Base-by-base conservation (phyloP, 345 rosid species). In the Rhodamnia rubescens region DNA sequence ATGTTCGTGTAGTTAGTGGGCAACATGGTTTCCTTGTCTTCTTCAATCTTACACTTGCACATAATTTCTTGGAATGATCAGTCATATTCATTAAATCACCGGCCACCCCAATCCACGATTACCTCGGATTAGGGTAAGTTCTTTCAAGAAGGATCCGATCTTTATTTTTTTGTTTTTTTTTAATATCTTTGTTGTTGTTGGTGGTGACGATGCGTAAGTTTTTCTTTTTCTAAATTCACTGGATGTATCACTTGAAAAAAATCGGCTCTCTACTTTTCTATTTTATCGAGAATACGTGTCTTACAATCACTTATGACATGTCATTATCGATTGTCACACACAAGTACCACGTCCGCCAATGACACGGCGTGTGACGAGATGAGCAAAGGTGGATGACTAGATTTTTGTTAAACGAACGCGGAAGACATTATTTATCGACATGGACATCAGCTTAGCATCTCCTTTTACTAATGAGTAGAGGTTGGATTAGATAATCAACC, bases 11-110 rank as follows among this genome's bases (percentile, higher is more conserved):
- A 85, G 58, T 78, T 81, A 44, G 83, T 82, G 86, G 89, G 80
- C 85, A 84, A 4, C 58, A 44, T 51, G 50, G 85, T 84, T 87
- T 24, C 20, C 86, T 86, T 89, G 89, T 90, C 93, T 85, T 84
- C 89, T 44, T 84, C 89, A 42, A 87, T 27, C 69, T 83, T 58
- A 40, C 5, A 42, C 55, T 26, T 53, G 24, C 24, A 32, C 9
- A 16, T 18, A 18, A 18, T 49, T 26, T 21, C 52, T 58, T n/a
- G 18, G 21, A 22, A 29, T 83, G 32, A 26, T 42, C 29, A 52
- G 49, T 21, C 54, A 81, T 44, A 53, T 52, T n/a, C 14, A 21
- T 42, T 26, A 40, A 50, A 40, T 78, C 52, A 11, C 44, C 44
- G 4, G 6, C 27, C 14, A 14, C 15, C 27, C 36, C 16, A 26